phyloP scores from a whole-genome alignment of 441 rosid species.

The Aleurites moluccanus region DNA sequence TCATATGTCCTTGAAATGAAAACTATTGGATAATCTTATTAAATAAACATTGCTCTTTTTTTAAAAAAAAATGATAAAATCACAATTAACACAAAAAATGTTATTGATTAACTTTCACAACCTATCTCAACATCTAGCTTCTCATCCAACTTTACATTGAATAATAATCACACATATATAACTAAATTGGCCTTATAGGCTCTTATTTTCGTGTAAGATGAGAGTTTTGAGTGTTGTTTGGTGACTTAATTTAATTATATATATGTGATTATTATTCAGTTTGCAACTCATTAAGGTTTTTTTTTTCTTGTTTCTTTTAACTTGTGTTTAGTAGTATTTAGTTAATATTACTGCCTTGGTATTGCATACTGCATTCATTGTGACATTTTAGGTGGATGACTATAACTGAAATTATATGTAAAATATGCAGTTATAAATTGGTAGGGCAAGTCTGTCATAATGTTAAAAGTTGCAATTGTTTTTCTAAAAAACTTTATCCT shows the following conservation, averaged over 20 bases:
- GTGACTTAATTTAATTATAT: background rate
- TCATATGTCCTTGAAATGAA: background rate
- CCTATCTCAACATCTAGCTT: background rate
- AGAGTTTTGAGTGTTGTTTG: background rate
- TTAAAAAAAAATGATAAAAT: background rate
- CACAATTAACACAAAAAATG: background rate
- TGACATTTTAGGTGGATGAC: background rate
- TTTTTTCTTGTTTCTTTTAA: background rate
- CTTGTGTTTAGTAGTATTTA: background rate
- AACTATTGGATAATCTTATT: background rate
- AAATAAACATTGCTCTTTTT: background rate
- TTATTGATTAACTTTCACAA: background rate
- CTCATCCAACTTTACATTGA: background rate
- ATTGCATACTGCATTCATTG: no score
- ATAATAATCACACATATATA: no score
- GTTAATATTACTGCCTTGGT: no score
- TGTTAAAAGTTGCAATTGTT: background rate
- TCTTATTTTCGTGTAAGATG: background rate
- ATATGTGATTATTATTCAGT: background rate
- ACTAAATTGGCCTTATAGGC: background rate
- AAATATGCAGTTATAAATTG: background rate
- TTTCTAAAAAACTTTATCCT: background rate
- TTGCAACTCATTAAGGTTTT: background rate
- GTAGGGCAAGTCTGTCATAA: background rate
- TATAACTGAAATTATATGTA: background rate